Evolutionary conservation across 1,284 basidiomycete species (phyloP).

Genomic region (Ganoderma resinaceum): DNA sequence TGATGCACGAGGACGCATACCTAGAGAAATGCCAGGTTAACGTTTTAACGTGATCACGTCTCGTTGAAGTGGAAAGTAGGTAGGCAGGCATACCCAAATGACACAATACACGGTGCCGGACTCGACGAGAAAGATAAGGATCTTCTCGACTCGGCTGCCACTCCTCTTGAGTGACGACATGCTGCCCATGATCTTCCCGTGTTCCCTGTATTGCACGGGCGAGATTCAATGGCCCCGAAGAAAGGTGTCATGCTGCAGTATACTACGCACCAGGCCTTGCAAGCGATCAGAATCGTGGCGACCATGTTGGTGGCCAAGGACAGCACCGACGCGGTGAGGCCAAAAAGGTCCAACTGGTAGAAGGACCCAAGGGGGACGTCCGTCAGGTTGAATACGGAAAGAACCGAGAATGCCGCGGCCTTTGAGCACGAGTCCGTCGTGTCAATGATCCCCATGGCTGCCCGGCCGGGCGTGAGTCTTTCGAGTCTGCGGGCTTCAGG

Average conservation of each 20-base stretch:
- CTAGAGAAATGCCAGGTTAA: background rate
- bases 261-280: background rate
- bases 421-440: background rate
- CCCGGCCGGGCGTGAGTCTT: background rate
- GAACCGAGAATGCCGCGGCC: background rate
- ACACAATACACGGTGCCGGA: conserved; percentile 15
- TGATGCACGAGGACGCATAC: conserved; percentile 6
- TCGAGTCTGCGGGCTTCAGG: background rate
- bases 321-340: background rate
- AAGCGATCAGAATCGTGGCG: background rate
- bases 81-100: conserved; percentile 5
- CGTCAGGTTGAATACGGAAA: background rate
- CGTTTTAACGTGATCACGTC: background rate
- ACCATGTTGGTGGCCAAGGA: background rate
- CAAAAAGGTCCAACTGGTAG: background rate
- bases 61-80: no score
- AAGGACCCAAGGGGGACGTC: background rate
- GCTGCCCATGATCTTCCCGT: conserved; percentile 3
- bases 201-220: conserved; percentile 11
- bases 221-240: background rate
- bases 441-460: background rate
- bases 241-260: no score
- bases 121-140: conserved; percentile 12
- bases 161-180: conserved; percentile 1
- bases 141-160: conserved; percentile 5